A percentile compares a stretch with the other conserved stretches of the same genome.
These are phyloP conservation scores for Candida tammaniensis DNA, from an alignment of 805 yeast genomes.

Conservation along the genomic window DNA sequence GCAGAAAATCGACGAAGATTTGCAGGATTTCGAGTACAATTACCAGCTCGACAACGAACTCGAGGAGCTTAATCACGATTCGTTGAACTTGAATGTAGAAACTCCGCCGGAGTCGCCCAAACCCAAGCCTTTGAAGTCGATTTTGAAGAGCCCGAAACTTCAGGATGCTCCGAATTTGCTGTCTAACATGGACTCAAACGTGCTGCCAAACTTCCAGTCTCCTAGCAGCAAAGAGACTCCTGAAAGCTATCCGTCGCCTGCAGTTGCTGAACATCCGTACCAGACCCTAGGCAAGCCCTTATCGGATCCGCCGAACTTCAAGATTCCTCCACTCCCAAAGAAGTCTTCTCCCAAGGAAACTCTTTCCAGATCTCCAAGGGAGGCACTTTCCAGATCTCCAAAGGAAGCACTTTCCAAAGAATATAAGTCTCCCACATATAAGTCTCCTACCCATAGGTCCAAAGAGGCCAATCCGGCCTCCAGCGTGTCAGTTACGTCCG, in stretches of 20 bases:
- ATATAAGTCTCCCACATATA: no score
- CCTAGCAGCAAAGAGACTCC: conserved; percentile 3
- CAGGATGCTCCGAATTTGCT: no score
- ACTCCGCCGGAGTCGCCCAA: conserved; percentile 1
- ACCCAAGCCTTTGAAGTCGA: conserved; percentile 31
- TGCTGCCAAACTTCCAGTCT: conserved; percentile 6
- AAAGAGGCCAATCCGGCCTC: background rate
- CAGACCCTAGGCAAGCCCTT: conserved; percentile 11
- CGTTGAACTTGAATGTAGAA: conserved; percentile 6
- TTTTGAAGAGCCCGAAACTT: conserved; percentile 26
- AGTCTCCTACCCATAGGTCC: background rate
- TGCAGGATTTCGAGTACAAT: conserved; percentile 41
- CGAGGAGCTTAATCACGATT: background rate
- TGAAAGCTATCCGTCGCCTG: no score
- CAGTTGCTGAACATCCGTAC: no score
- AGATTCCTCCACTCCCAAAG: conserved; percentile 8
- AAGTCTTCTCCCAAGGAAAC: background rate
- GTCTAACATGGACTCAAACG: no score
- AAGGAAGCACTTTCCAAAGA: no score
- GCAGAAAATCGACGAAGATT: conserved; percentile 41
- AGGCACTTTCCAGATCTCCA: no score
- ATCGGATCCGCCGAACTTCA: conserved; percentile 12
- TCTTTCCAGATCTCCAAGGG: no score
- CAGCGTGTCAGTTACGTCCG: conserved; percentile 24
- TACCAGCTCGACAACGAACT: conserved; percentile 30